Percentiles rank a stretch among this genome's conserved stretches.
Evolutionary conservation across 441 rosid genomes (phyloP).

Genomic region (Hura crepitans): DNA sequence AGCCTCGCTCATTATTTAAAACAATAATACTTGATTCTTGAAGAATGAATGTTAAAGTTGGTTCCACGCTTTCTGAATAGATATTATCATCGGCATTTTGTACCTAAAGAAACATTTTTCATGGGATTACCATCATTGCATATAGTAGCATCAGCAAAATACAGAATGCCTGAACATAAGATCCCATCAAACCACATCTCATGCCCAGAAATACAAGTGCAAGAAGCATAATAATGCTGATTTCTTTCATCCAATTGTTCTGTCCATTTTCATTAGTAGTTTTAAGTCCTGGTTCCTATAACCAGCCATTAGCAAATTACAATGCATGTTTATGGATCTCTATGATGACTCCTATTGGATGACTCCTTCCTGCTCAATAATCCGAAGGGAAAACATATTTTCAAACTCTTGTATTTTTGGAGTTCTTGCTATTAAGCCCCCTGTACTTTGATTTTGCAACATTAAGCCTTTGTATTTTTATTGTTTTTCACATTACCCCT

Average conservation of each 20-base stretch:
- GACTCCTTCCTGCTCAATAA: conserved; percentile 1
- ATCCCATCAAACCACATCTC: neutral
- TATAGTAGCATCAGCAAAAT: neutral
- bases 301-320: neutral
- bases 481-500: too few relatives aligned
- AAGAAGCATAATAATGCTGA: neutral
- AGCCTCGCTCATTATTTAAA: conserved; percentile 89
- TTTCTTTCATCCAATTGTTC: neutral
- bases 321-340: neutral
- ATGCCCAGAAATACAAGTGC: neutral
- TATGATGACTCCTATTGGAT: neutral
- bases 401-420: too few relatives aligned
- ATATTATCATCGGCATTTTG: conserved; percentile 98
- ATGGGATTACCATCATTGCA: neutral
- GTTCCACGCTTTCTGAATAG: conserved; percentile 68
- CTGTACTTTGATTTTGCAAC: too few relatives aligned
- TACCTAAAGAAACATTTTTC: conserved; percentile 57
- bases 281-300: neutral
- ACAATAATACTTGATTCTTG: conserved; percentile 67
- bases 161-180: neutral
- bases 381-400: too few relatives aligned
- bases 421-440: too few relatives aligned
- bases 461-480: too few relatives aligned
- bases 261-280: neutral
- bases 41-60: conserved; percentile 84